Base-by-base conservation (phyloP, 768 basidiomycete species). In the Pisolithus albus region DNA sequence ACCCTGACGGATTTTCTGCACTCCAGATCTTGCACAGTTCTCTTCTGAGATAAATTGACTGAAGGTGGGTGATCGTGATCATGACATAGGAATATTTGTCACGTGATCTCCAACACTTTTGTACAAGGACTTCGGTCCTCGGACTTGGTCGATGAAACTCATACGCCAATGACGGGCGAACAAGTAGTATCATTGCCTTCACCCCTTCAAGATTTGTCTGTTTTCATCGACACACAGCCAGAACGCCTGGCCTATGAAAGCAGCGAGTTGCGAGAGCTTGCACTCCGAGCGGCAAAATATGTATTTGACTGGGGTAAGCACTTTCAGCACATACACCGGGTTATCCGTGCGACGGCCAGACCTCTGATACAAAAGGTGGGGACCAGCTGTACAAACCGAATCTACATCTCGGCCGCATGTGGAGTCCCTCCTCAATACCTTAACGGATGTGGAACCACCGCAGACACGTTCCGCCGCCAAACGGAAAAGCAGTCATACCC, bases 251-350 rank as follows among this genome's bases (percentile, higher is more conserved):
- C 78, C n/a, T 61, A 66, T 9, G 80, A 83, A 42, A 80, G 70
- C 63, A 57, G 68, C 43, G 77, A 78, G 39, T 72, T 88, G 26
- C 76, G 76, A 40, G 62, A 67, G 48, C 76, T 80, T 46, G 82
- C 87, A 16, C 70, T 92, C 24, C 64, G 71, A 49, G 86, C 87
- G n/a, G 69, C 84, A 19, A 87, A 89, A 70, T 80, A 77, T 61
- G 66, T 88, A 13, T 92, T 90, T 57, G 86, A 91, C 65, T 69
- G 83, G 47, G 84, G 88, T 89, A 64, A 55, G 82, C 30, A 21
- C n/a, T 13, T 26, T 44, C 10, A 30, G 13, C 23, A 44, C 43
- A 44, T 5, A 18, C 21, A n/a, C n/a, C n/a, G 2, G 15, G 7
- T 1, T 40, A 40, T 40, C n/a, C 15, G 21, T 41, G n/a, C 18